phyloP scores from a whole-genome alignment of 768 basidiomycete genomes.

The Atractiella rhizophila region DNA sequence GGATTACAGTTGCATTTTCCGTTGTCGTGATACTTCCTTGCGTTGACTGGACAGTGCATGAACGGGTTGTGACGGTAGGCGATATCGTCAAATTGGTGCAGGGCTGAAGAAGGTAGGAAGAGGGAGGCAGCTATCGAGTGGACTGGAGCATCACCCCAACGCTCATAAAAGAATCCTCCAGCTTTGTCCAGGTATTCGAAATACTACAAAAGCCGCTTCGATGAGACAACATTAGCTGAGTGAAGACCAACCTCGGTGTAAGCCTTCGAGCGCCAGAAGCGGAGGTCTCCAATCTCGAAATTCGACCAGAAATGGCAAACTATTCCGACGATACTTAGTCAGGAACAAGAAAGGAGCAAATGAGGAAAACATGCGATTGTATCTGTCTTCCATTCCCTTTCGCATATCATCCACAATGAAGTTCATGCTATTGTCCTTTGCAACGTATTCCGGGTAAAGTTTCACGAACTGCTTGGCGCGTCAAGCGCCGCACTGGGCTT shows the following conservation, averaged over 20 bases:
- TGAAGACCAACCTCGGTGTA: slow-evolving; percentile 7
- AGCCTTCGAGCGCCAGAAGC: slow-evolving; percentile 43
- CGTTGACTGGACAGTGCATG: slow-evolving; percentile 33
- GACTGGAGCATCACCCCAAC: slow-evolving; percentile 74
- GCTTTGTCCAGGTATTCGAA: slow-evolving; percentile 53
- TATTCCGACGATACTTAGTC: slow-evolving; percentile 18
- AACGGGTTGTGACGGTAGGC: too few relatives aligned
- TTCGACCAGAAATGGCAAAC: slow-evolving; percentile 45
- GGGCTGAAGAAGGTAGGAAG: too few relatives aligned
- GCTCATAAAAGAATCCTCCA: slow-evolving; percentile 42
- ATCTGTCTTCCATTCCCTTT: slow-evolving; percentile 24
- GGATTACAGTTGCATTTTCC: slow-evolving; percentile 12
- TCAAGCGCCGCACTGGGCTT: not conserved
- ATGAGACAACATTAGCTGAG: slow-evolving; percentile 22
- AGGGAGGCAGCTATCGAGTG: slow-evolving; percentile 75
- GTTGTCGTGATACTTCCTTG: not conserved
- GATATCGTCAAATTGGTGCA: slow-evolving; percentile 55
- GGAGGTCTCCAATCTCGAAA: slow-evolving; percentile 67
- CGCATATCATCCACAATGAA: slow-evolving; percentile 55
- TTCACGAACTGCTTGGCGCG: slow-evolving; percentile 32
- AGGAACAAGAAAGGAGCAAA: not conserved
- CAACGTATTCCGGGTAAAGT: slow-evolving; percentile 36
- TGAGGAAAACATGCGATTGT: slow-evolving; percentile 35
- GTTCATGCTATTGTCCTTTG: slow-evolving; percentile 38
- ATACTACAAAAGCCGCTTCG: slow-evolving; percentile 55